Conservation (phyloP, 208 protist species). For the Trypanosoma lewisi region DNA sequence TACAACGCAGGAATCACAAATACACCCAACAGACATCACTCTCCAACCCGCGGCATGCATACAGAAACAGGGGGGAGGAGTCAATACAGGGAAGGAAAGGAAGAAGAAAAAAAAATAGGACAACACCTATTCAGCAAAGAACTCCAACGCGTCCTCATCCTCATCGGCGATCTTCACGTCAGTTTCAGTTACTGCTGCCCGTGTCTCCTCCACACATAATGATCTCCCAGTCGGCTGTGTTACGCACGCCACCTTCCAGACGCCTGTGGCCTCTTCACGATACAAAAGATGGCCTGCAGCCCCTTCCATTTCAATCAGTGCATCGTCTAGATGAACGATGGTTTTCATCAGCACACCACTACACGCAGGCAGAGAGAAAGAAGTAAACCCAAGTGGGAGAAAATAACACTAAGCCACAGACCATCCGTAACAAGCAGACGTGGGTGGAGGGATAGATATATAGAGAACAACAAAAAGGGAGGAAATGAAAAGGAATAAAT, state of each 20-base stretch:
- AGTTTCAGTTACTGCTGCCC: neutral
- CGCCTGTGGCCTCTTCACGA: slow-evolving; percentile 9
- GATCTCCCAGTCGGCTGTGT: neutral
- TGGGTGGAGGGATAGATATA: too few relatives aligned
- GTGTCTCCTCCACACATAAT: neutral
- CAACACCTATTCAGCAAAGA: slow-evolving; percentile 33
- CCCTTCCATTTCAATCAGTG: slow-evolving; percentile 10
- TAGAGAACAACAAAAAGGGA: too few relatives aligned
- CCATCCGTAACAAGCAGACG: too few relatives aligned
- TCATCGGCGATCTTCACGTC: slow-evolving; percentile 21
- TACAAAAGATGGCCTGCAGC: slow-evolving; percentile 7
- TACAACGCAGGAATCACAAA: too few relatives aligned
- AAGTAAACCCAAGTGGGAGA: slow-evolving; percentile 9
- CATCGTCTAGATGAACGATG: slow-evolving; percentile 10
- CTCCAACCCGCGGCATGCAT: neutral
- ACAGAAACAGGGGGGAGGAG: neutral
- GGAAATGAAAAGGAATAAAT: too few relatives aligned
- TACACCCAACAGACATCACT: too few relatives aligned
- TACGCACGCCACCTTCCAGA: slow-evolving; percentile 8
- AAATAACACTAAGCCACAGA: neutral
- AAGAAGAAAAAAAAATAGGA: slow-evolving; percentile 8
- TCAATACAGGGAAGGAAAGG: neutral
- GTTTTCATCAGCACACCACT: neutral
- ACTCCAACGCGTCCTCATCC: slow-evolving; percentile 50
- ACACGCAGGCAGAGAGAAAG: slow-evolving; percentile 13